phyloP scores from a whole-genome alignment of 805 yeast genomes.

The Lipomyces sp. region DNA sequence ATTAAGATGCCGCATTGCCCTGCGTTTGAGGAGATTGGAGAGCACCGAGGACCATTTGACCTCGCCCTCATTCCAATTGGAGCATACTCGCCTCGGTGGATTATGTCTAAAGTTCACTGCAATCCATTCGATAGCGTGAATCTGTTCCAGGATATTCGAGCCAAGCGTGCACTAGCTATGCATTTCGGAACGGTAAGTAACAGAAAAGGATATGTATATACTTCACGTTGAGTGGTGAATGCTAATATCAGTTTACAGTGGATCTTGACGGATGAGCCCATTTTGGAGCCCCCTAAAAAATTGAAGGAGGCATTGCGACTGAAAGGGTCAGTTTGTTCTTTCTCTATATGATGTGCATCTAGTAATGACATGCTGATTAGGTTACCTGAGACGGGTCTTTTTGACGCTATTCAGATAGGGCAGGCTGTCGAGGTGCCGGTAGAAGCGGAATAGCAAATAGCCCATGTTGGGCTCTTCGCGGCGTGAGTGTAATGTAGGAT shows the following conservation, averaged over 20 bases:
- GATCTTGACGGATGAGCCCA: constrained; percentile 29
- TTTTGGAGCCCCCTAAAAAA: constrained; percentile 28
- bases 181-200: constrained; percentile 31
- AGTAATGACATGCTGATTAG: neutral
- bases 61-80: constrained; percentile 33
- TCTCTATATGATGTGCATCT: neutral
- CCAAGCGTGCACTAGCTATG: constrained; percentile 32
- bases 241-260: constrained; percentile 5
- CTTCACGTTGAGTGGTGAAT: neutral
- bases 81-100: constrained; percentile 34
- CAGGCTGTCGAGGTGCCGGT: constrained; percentile 18
- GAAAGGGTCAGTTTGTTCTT: constrained; percentile 7
- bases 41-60: constrained; percentile 32
- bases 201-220: neutral
- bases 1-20: constrained; percentile 30
- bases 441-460: neutral
- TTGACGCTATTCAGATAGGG: constrained; percentile 26
- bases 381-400: constrained; percentile 20
- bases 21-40: constrained; percentile 30
- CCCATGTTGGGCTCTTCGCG: no score
- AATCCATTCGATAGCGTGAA: constrained; percentile 30
- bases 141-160: constrained; percentile 25
- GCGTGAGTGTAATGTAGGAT: no score
- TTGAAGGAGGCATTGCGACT: constrained; percentile 23
- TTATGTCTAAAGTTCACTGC: constrained; percentile 31